Conservation (phyloP, 495 filamentous ascomycete genomes). For the Cryomyces minteri region DNA sequence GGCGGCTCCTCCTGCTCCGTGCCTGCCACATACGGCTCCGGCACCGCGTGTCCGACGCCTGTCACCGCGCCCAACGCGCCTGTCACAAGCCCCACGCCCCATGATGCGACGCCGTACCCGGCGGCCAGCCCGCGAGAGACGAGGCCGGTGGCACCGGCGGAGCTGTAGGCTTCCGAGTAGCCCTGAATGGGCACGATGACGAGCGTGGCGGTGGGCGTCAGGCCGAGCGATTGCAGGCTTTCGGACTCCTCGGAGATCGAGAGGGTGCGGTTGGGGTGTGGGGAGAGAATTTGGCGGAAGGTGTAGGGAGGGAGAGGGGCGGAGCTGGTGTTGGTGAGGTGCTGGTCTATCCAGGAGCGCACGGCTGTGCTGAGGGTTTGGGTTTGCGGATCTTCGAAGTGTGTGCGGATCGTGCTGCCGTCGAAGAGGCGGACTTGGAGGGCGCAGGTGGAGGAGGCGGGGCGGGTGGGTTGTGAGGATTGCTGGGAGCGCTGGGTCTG, state of each 20-base stretch:
- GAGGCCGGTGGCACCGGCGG: slow-evolving; percentile 6
- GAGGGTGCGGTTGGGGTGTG: slow-evolving; percentile 54
- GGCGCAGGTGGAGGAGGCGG: slow-evolving; percentile 26
- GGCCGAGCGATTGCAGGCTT: slow-evolving; percentile 42
- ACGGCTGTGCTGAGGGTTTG: slow-evolving; percentile 50
- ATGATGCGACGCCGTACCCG: slow-evolving; percentile 20
- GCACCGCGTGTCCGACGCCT: slow-evolving; percentile 24
- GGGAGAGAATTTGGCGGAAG: slow-evolving; percentile 71
- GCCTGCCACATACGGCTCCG: slow-evolving; percentile 3
- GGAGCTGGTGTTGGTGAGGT: slow-evolving; percentile 22
- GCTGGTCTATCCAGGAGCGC: slow-evolving; percentile 54
- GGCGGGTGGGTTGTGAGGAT: not conserved
- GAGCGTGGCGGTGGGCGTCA: slow-evolving; percentile 62
- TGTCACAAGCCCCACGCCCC: slow-evolving; percentile 21
- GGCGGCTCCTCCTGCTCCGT: slow-evolving; percentile 2
- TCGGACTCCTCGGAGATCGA: slow-evolving; percentile 54
- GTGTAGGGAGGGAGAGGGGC: slow-evolving; percentile 39
- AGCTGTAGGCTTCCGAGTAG: slow-evolving; percentile 41
- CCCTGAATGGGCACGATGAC: slow-evolving; percentile 56
- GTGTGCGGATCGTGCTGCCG: slow-evolving; percentile 54
- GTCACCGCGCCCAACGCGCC: slow-evolving; percentile 26
- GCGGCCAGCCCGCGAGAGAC: slow-evolving; percentile 15
- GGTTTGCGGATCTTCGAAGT: slow-evolving; percentile 29
- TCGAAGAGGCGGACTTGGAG: slow-evolving; percentile 76
- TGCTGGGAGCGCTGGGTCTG: not conserved